These are phyloP conservation scores for Fusarium coffeatum DNA, from an alignment of 2,329 filamentous ascomycete genomes.

Conservation along the genomic window DNA sequence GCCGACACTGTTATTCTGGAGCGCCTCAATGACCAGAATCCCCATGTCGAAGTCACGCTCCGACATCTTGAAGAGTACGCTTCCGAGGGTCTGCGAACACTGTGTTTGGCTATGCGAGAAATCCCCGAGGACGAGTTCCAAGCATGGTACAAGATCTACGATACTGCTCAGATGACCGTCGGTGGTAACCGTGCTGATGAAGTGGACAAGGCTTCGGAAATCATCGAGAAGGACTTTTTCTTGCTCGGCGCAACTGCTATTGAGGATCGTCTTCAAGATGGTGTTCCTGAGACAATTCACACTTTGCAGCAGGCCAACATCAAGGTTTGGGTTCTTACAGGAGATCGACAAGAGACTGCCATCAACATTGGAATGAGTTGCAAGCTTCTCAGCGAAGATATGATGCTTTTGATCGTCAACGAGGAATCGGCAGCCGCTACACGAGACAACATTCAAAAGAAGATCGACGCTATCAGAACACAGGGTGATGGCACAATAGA, in stretches of 20 bases:
- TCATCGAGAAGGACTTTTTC: constrained; percentile 92
- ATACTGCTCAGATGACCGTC: constrained; percentile 88
- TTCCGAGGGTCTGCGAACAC: constrained; percentile 91
- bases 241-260: constrained; percentile 96
- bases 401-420: constrained; percentile 97
- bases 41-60: constrained; percentile 88
- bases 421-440: constrained; percentile 85
- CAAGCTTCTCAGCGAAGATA: constrained; percentile 97
- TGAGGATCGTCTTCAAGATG: constrained; percentile 95
- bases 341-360: constrained; percentile 96
- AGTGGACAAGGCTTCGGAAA: constrained; percentile 94
- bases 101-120: constrained; percentile 95
- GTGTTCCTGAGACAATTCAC: constrained; percentile 97
- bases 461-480: constrained; percentile 87
- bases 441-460: constrained; percentile 90
- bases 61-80: constrained; percentile 99
- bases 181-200: constrained; percentile 93
- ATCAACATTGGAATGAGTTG: constrained; percentile 99
- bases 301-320: constrained; percentile 96
- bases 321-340: constrained; percentile 98
- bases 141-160: constrained; percentile 88
- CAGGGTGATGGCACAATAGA: constrained; percentile 82
- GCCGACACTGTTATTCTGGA: constrained; percentile 98
- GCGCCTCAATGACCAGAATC: constrained; percentile 83
- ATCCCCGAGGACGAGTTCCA: constrained; percentile 88